These are phyloP conservation scores for Sarocladium brachiariae DNA, from an alignment of 2,329 filamentous ascomycete species.

Conservation along the genomic window DNA sequence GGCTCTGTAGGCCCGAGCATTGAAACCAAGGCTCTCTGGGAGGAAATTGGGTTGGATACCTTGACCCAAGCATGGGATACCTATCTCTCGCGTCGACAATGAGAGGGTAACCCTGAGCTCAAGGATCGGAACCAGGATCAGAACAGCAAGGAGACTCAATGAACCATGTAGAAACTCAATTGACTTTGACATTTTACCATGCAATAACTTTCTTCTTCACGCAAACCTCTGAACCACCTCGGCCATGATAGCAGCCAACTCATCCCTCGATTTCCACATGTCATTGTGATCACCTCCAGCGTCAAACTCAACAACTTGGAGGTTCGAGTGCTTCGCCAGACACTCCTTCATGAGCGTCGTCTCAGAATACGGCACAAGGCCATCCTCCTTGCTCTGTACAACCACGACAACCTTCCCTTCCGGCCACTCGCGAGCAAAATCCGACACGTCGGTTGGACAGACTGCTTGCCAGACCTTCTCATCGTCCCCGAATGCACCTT, in stretches of 20 bases:
- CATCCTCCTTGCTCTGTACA: constrained; percentile 40
- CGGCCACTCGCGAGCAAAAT: constrained; percentile 29
- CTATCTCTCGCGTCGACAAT: background rate
- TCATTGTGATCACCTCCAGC: constrained; percentile 55
- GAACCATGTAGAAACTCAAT: too few relatives aligned
- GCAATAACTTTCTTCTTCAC: too few relatives aligned
- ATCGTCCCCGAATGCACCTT: constrained; percentile 53
- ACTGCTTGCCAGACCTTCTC: constrained; percentile 42
- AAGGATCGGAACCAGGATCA: too few relatives aligned
- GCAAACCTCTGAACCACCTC: background rate
- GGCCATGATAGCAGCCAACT: constrained; percentile 35
- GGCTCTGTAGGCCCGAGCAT: background rate
- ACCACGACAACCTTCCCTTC: constrained; percentile 29
- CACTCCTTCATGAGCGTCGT: constrained; percentile 46
- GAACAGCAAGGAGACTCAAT: too few relatives aligned
- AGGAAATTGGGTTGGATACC: background rate
- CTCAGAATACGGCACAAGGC: constrained; percentile 50
- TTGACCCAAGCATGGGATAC: background rate
- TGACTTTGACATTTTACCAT: background rate
- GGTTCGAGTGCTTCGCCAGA: constrained; percentile 33
- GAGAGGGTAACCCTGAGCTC: too few relatives aligned
- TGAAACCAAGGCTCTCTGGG: background rate
- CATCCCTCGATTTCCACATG: constrained; percentile 54
- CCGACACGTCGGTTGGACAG: constrained; percentile 36
- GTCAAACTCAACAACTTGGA: constrained; percentile 28